Conservation (phyloP, 2,329 filamentous ascomycete genomes). For the Colletotrichum agaves region DNA sequence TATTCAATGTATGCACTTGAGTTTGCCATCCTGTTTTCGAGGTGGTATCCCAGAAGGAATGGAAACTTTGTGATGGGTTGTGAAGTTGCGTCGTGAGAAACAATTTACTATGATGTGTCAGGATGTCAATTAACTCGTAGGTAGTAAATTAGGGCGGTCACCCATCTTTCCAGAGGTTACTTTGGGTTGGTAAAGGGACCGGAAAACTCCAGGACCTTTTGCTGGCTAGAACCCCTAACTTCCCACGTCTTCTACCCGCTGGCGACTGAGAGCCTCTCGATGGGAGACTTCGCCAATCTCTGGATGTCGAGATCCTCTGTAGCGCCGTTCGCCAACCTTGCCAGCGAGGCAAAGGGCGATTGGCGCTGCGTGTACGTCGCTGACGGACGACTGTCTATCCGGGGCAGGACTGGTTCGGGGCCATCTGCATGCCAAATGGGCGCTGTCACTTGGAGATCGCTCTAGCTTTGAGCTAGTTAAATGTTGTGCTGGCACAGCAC, state of each 20-base stretch:
- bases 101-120: background rate
- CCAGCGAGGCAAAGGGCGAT: background rate
- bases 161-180: background rate
- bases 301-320: conserved; percentile 27
- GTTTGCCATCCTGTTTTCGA: conserved; percentile 10
- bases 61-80: conserved; percentile 25
- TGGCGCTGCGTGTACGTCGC: conserved; percentile 20
- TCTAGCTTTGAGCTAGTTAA: conserved; percentile 14
- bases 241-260: background rate
- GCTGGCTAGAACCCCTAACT: background rate
- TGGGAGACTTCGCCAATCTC: conserved; percentile 34
- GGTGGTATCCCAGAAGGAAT: conserved; percentile 17
- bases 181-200: background rate
- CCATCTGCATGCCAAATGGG: conserved; percentile 33
- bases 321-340: conserved; percentile 5
- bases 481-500: background rate
- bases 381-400: conserved; percentile 27
- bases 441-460: conserved; percentile 18
- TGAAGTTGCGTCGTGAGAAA: conserved; percentile 27
- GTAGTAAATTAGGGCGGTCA: background rate
- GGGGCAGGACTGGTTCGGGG: conserved; percentile 21
- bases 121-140: conserved; percentile 22
- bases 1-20: background rate
- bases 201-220: conserved; percentile 2
- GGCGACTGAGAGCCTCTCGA: conserved; percentile 9